Base-by-base conservation (phyloP, 768 basidiomycete genomes). In the Coprinopsis cinerea region DNA sequence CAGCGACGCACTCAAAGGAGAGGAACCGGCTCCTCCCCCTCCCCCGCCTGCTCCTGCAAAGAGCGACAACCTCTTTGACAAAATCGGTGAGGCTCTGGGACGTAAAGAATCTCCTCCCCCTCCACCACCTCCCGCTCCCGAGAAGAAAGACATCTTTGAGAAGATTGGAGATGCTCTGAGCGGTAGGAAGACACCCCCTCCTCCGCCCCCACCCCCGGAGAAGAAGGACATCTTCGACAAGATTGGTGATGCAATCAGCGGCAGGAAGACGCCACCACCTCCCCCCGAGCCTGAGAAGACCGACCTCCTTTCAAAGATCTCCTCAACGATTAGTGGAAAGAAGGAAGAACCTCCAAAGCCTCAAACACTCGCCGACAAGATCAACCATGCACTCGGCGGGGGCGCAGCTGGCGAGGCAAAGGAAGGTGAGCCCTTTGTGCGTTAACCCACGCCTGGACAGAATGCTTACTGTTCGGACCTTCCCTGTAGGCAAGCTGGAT, bases 301-400 rank as follows among this genome's bases (percentile, higher is more conserved):
- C 23, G 49, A 49, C n/a, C 30, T 49, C 5, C 13, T 59, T 26
- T 46, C 51, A 23, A 55, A 54, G 49, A 11, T 61, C 24, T 22
- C 26, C 24, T 52, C 51, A 20, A 51, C 22, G 34, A 23, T 55
- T 15, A 32, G 37, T 22, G 53, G 53, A 17, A 48, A 57, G 22
- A 51, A 53, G 36, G 52, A 53, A 43, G 45, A 56, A 17, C 47
- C 50, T 17, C 41, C 41, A 26, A 54, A 55, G 43, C 56, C 55
- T 6, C 49, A 56, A 35, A 41, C 36, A 7, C 17, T 54, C 10
- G 48, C 22, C n/a, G 39, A 47, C 37, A 49, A 54, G 51, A 37
- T 63, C 27, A 64, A 61, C 36, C 56, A 52, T 44, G 53, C 54
- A 7, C 44, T 64, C 26, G 63, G 64, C 23, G 59, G 60, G 27